Evolutionary conservation across 2,329 filamentous ascomycete species (phyloP).

Genomic region (Talaromyces atroroseus): DNA sequence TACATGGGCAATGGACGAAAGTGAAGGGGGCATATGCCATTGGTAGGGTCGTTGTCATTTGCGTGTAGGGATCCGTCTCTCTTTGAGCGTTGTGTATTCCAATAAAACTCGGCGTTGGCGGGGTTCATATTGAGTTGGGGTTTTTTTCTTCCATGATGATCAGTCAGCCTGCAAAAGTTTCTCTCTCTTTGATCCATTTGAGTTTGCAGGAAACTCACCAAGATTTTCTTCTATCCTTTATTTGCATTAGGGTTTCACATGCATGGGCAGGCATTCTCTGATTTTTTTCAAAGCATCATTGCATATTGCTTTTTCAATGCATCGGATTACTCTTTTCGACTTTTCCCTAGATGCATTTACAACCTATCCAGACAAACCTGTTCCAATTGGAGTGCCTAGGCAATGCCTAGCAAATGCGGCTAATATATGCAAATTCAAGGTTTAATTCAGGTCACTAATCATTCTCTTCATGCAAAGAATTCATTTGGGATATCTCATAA

Average conservation of each 20-base stretch:
- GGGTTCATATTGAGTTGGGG: not conserved
- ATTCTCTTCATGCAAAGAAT: not conserved
- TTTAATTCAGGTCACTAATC: too few species aligned
- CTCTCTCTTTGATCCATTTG: too few species aligned
- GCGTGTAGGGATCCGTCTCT: not conserved
- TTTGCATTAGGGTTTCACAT: not conserved
- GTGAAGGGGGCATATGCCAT: constrained; percentile 58
- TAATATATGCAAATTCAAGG: too few species aligned
- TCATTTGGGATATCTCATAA: constrained; percentile 7
- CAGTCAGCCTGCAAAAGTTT: too few species aligned
- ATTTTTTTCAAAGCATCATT: not conserved
- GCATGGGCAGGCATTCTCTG: not conserved
- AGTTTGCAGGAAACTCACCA: too few species aligned
- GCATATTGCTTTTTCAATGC: not conserved
- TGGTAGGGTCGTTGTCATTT: constrained; percentile 34
- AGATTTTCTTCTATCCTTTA: not conserved
- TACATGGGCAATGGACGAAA: constrained; percentile 83
- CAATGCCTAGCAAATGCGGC: not conserved
- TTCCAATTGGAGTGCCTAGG: too few species aligned
- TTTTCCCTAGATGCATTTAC: not conserved
- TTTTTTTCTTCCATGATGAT: not conserved
- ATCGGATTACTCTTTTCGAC: not conserved
- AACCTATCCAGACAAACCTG: not conserved
- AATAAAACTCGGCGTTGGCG: not conserved
- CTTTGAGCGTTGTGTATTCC: not conserved